A percentile compares a stretch with the other conserved stretches of the same genome.
Conservation (phyloP, 73 alveolate species). For the Paramecium octaurelia region DNA sequence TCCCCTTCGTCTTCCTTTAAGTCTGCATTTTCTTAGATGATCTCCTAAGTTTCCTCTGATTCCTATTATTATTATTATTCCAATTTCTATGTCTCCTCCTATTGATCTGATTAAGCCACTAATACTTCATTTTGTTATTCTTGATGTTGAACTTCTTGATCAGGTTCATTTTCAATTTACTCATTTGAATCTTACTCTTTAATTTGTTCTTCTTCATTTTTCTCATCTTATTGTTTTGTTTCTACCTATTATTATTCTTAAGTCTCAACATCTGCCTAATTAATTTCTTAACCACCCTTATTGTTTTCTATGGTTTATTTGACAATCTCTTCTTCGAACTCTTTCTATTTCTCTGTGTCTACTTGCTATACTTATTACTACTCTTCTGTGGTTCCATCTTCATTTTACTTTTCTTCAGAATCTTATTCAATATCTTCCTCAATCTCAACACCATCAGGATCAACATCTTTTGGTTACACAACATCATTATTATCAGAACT, state of each 20-base stretch:
- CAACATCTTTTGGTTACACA: neutral
- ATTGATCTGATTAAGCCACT: neutral
- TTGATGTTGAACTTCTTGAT: neutral
- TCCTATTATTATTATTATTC: neutral
- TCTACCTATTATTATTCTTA: neutral
- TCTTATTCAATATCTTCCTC: neutral
- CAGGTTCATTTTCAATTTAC: neutral
- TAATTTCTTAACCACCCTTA: neutral
- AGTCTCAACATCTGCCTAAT: neutral
- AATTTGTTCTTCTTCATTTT: neutral
- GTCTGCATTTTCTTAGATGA: neutral
- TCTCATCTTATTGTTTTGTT: neutral
- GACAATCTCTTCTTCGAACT: neutral
- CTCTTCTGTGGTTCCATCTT: neutral
- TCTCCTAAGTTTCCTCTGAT: neutral
- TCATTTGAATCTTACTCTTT: neutral
- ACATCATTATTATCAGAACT: neutral
- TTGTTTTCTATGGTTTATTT: neutral
- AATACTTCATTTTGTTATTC: neutral
- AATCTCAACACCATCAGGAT: neutral
- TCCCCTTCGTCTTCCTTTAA: neutral
- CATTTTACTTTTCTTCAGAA: neutral
- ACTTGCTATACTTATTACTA: neutral
- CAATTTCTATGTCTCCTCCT: neutral
- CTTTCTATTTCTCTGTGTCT: neutral